Percentiles rank a stretch among this genome's conserved stretches.
phyloP scores from a whole-genome alignment of 768 basidiomycete genomes.

The Leccinum imitatum region DNA sequence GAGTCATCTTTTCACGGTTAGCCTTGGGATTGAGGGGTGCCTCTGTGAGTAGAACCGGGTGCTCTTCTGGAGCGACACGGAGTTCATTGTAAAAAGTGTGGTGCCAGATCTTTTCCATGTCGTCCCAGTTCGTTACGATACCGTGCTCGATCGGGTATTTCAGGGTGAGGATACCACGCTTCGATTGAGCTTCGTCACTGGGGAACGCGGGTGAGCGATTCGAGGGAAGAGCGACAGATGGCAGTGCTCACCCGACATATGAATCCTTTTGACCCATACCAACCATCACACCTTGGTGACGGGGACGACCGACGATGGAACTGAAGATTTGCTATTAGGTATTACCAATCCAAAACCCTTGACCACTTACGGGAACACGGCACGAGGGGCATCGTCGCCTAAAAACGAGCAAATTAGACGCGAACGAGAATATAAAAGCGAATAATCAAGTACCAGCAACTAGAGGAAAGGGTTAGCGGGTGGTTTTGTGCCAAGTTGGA shows the following conservation, averaged over 20 bases:
- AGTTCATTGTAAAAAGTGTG: constrained; percentile 92
- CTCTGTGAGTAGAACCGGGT: constrained; percentile 70
- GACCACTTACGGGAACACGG: constrained; percentile 87
- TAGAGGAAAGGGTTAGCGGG: constrained; percentile 32
- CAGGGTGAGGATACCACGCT: constrained; percentile 91
- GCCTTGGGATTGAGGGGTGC: constrained; percentile 73
- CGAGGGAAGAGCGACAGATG: constrained; percentile 8
- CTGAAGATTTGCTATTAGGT: constrained; percentile 36
- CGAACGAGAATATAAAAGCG: neutral
- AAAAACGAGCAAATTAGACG: constrained; percentile 25
- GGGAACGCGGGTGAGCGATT: constrained; percentile 9
- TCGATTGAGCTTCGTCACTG: constrained; percentile 90
- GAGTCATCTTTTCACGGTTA: constrained; percentile 75
- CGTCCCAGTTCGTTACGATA: constrained; percentile 98
- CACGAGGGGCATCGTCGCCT: constrained; percentile 89
- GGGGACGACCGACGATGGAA: constrained; percentile 92
- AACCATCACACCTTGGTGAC: constrained; percentile 95
- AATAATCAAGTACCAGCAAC: constrained; percentile 55
- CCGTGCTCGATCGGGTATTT: constrained; percentile 95
- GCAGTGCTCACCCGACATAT: constrained; percentile 72
- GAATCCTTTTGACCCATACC: constrained; percentile 98
- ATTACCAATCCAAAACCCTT: constrained; percentile 5
- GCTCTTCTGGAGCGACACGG: constrained; percentile 76
- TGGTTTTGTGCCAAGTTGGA: constrained; percentile 4
- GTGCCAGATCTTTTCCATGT: constrained; percentile 99